Base-by-base conservation (phyloP, 2,329 filamentous ascomycete species). In the Monosporascus sp. region DNA sequence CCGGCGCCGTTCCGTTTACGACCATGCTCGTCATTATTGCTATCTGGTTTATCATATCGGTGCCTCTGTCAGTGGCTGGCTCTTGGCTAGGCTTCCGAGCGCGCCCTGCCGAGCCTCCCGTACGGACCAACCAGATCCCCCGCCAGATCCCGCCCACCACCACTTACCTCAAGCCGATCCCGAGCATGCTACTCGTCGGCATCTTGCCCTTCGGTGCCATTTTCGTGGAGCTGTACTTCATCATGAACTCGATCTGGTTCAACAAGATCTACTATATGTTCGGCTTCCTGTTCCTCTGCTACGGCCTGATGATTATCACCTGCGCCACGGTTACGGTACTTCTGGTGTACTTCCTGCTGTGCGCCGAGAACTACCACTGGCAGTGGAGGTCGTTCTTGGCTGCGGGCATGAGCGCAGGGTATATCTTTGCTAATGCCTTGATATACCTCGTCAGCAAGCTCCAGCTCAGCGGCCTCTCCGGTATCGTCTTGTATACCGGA, bases 211-310 rank as follows among this genome's bases (percentile, higher is more conserved):
- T 99, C 65, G 91, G 90, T 47, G 93, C 94, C 57, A 97, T 99
- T 68, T 97, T 97, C 61, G 92, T 97, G 47, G 94, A 99, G 75
- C 85, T 99, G 2, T 97, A 96, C 80, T 97, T 97, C 74, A 97
- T 99, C 77, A 96, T 99, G 90, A 96, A 87, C 74, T 96, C 90
- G 26, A 93, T 99, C 69, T 99, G 94, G 94, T 96, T 95, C 73
- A 93, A 87, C 77, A 91, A 94, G 73, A 94, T 99, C 61, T 99
- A 99, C 80, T 99, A 99, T 81, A 99, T 99, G 94, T 99, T 99
- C 66, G 94, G 94, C 22, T 99, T 99, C 80, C 78, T 99, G 37
- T 99, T 99, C 79, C 82, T 99, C 53, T 97, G 92, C 79, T 99
- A 96, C 67, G 92, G 90, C 11, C 82, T 99, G 49, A 97, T 99